Percentiles rank a stretch among this genome's conserved stretches.
phyloP scores from a whole-genome alignment of 2,329 filamentous ascomycete genomes.

The Hortaea sp. region DNA sequence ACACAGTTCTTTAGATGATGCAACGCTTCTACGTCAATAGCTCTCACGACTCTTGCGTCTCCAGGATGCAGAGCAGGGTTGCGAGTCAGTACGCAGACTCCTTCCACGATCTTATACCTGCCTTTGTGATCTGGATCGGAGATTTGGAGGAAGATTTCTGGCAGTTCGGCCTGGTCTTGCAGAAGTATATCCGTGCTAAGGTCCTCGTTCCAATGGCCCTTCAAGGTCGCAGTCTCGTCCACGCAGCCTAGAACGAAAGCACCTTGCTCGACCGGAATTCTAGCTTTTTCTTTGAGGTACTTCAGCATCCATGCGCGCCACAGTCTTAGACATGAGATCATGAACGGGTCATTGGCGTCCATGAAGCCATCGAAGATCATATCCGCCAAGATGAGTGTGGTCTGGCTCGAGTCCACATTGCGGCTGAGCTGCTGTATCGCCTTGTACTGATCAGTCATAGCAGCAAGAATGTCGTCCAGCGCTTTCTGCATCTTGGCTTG shows the following conservation, averaged over 20 bases:
- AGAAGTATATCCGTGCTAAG: not conserved
- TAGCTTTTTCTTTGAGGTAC: constrained; percentile 82
- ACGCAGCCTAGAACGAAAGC: constrained; percentile 82
- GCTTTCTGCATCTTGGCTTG: constrained; percentile 56
- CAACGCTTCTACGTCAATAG: constrained; percentile 64
- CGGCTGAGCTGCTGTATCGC: constrained; percentile 61
- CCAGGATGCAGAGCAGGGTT: constrained; percentile 93
- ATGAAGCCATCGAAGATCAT: constrained; percentile 78
- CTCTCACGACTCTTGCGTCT: constrained; percentile 78
- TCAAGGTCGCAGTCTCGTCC: constrained; percentile 69
- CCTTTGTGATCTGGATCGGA: constrained; percentile 40
- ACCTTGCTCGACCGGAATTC: constrained; percentile 69
- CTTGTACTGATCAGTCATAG: constrained; percentile 54
- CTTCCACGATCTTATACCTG: constrained; percentile 57
- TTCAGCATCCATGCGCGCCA: constrained; percentile 90
- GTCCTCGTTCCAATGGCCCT: constrained; percentile 49
- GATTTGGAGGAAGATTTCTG: constrained; percentile 84
- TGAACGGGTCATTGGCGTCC: constrained; percentile 63
- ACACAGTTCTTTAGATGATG: constrained; percentile 74
- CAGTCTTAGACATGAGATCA: constrained; percentile 64
- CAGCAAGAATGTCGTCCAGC: constrained; percentile 56
- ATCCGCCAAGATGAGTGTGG: constrained; percentile 60
- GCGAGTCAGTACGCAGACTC: constrained; percentile 72
- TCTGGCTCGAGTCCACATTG: constrained; percentile 77
- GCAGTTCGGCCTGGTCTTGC: constrained; percentile 42